Conservation (phyloP, 78 protist genomes). For the Bigelowiella natans region DNA sequence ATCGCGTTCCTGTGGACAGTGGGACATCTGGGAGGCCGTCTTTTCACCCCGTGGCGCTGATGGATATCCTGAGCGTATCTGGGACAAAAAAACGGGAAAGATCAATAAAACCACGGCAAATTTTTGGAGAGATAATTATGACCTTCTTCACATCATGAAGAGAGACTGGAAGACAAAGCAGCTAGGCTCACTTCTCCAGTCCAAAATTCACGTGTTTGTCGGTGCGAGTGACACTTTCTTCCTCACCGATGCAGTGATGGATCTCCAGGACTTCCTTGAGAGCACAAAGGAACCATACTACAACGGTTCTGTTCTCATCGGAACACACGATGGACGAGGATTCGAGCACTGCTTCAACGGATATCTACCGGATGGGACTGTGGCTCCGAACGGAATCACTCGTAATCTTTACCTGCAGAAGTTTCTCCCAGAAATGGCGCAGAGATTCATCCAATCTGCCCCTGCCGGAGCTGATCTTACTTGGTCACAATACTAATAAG, state of each 20-base stretch:
- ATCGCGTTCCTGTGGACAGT: neutral
- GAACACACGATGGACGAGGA: neutral
- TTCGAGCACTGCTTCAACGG: slow-evolving; percentile 22
- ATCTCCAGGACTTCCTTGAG: neutral
- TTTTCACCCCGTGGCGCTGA: neutral
- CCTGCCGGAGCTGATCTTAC: too few relatives aligned
- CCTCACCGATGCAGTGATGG: slow-evolving; percentile 10
- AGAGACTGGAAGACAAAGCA: neutral
- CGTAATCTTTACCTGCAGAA: too few relatives aligned
- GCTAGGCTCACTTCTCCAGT: neutral
- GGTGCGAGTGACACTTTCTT: neutral
- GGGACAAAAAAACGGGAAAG: neutral
- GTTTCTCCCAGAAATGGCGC: too few relatives aligned
- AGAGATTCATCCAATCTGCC: too few relatives aligned
- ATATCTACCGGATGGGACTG: neutral
- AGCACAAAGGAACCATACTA: too few relatives aligned
- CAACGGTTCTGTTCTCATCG: too few relatives aligned
- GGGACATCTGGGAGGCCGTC: slow-evolving; percentile 12
- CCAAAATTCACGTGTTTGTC: neutral
- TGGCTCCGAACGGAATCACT: too few relatives aligned
- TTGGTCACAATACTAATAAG: too few relatives aligned
- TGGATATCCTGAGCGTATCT: slow-evolving; percentile 11
- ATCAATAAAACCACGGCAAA: neutral
- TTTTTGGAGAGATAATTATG: neutral
- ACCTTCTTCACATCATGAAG: neutral